Evolutionary conservation across 345 rosid genomes (phyloP).

Genomic region (Citrus inodora): DNA sequence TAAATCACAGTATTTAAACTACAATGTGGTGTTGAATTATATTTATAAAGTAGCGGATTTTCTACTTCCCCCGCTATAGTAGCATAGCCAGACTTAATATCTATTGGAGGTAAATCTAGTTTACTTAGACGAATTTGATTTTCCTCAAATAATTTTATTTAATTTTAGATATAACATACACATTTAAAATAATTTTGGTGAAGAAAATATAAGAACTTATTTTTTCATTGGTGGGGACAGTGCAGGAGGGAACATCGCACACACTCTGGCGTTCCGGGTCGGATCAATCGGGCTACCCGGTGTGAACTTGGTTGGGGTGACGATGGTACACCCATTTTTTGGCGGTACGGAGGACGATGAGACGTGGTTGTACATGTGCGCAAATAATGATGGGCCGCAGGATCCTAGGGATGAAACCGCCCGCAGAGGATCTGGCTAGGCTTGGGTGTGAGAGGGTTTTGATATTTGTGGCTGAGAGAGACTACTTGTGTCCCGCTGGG

Average conservation of each 20-base stretch:
- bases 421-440: slow-evolving; percentile 22
- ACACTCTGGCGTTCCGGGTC: slow-evolving; percentile 25
- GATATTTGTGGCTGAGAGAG: no score
- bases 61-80: no score
- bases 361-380: slow-evolving; percentile 30
- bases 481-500: no score
- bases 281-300: slow-evolving; percentile 21
- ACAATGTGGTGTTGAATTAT: no score
- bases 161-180: no score
- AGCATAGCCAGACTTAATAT: slow-evolving; percentile 9
- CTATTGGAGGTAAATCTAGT: no score
- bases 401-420: slow-evolving; percentile 39
- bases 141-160: neutral
- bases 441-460: slow-evolving; percentile 34
- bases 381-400: slow-evolving; percentile 23
- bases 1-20: no score
- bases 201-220: no score
- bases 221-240: slow-evolving; percentile 38
- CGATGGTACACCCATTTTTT: slow-evolving; percentile 43
- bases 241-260: slow-evolving; percentile 39
- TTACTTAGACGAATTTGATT: no score
- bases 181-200: no score
- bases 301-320: slow-evolving; percentile 22
- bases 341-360: slow-evolving; percentile 35
- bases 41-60: no score